These are phyloP conservation scores for Saccharomyces hybrid DNA, from an alignment of 1,139 yeast genomes.

Conservation along the genomic window DNA sequence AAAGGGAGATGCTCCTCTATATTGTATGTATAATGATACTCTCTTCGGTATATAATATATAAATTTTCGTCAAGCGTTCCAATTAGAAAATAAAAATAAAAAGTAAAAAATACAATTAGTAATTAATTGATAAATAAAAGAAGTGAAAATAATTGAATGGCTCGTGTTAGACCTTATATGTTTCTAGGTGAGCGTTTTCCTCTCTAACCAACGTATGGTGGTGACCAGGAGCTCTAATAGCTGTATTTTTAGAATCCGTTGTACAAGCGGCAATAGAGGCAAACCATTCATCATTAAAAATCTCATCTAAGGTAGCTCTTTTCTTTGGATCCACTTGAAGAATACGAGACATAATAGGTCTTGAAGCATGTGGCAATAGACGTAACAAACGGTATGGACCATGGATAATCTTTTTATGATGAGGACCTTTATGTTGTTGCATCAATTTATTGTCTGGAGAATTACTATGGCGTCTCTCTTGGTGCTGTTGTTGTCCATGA, in stretches of 20 bases:
- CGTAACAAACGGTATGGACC: constrained; percentile 91
- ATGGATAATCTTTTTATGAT: constrained; percentile 31
- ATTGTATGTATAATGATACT: not conserved
- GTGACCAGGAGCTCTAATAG: constrained; percentile 46
- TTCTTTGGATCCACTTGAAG: constrained; percentile 56
- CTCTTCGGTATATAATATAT: not conserved
- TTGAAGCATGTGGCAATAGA: constrained; percentile 75
- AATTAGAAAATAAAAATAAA: not conserved
- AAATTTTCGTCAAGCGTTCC: not conserved
- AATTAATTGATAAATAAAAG: not conserved
- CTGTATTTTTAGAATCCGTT: constrained; percentile 37
- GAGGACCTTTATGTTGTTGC: constrained; percentile 12
- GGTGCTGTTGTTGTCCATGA: constrained; percentile 1
- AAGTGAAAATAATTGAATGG: not conserved
- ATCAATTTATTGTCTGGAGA: constrained; percentile 12
- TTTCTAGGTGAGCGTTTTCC: constrained; percentile 40
- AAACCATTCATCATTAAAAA: constrained; percentile 67
- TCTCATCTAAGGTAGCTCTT: constrained; percentile 62
- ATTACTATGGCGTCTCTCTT: constrained; percentile 1
- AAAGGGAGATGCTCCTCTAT: not conserved
- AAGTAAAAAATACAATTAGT: not conserved
- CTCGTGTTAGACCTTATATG: constrained; percentile 31
- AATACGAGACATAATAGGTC: constrained; percentile 71
- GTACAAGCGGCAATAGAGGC: constrained; percentile 44
- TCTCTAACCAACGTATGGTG: constrained; percentile 49